Base-by-base conservation (phyloP, 192 early-diverging fungal species). In the Coemansia javaensis region DNA sequence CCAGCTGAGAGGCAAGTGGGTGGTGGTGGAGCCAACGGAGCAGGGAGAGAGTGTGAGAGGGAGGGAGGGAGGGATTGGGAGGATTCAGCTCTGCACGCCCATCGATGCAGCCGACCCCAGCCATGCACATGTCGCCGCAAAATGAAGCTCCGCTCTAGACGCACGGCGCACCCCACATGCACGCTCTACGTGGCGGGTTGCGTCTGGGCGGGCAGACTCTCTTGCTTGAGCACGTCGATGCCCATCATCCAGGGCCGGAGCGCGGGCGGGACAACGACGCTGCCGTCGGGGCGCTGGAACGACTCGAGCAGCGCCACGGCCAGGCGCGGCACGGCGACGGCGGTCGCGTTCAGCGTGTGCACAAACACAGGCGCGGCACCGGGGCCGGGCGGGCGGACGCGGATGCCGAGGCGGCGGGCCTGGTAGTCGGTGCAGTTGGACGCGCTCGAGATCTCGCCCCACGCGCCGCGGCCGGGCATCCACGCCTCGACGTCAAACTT, bases 401-500 rank as follows among this genome's bases (percentile, higher is more conserved):
- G 75, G 22, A 93, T 90, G 40, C 83, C 85, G 16, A 97, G 74
- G 4, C 93, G 63, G 5, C 93, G 81, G 0, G 91, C 75, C 67
- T 97, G 93, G 63, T 90, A 97, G 43, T 97, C 93, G 9, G 91
- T 94, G 59, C 93, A 97, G 58, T 91, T 93, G 12, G 87, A 90
- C 0, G 90, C 85, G 21, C 87, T 90, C 11, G 89, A 90, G 32
- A 96, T 88, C 77, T 89, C 72, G 30, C 72, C 72, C 72, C 72
- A 75, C 9, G 56, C 65, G 21, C 82, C 73, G 39, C 86, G 74
- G 9, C 90, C 94, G 6, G 94, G 92, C 90, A 97, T 94, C 94
- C 94, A 97, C 22, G 90, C 91, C 63, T 97, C 94, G 47, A 97
- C 90, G 45, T 97, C 94, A 46, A 85, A 88, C 37, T 97, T 97